Conservation (phyloP, 306 rosid species). For the Malus sylvestris region DNA sequence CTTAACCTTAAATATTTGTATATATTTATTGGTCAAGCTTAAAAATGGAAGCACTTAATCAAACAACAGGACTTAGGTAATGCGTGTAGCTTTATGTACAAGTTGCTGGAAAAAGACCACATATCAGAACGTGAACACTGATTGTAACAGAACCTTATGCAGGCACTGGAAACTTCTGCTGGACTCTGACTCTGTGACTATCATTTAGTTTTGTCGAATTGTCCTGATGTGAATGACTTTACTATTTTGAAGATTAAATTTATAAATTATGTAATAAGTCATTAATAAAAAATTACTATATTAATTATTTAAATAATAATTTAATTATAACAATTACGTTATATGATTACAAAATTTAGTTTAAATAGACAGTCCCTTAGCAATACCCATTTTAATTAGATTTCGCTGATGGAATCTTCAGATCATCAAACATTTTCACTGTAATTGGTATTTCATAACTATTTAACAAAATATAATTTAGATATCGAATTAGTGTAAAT, state of each 20-base stretch:
- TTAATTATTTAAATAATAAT: no score
- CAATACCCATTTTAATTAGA: not conserved
- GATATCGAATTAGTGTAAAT: not conserved
- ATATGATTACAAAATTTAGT: no score
- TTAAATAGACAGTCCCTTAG: no score
- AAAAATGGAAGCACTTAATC: not conserved
- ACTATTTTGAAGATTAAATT: not conserved
- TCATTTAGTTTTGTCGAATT: not conserved
- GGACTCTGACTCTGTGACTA: not conserved
- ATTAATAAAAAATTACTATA: no score
- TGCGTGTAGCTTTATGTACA: not conserved
- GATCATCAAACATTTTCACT: not conserved
- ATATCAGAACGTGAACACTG: not conserved
- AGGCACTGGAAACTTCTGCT: not conserved
- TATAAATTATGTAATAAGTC: rapidly evolving
- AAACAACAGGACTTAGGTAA: not conserved
- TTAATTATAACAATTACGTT: no score
- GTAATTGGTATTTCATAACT: not conserved
- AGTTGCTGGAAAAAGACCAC: not conserved
- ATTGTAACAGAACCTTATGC: not conserved
- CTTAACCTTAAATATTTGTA: not conserved
- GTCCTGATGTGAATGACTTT: not conserved
- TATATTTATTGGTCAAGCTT: no score
- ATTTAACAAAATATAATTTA: not conserved
- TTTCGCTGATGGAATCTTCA: not conserved